A percentile compares a stretch with the other conserved stretches of the same genome.
These are phyloP conservation scores for Penicillium ochrochloron DNA, from an alignment of 495 filamentous ascomycete genomes.

Conservation along the genomic window DNA sequence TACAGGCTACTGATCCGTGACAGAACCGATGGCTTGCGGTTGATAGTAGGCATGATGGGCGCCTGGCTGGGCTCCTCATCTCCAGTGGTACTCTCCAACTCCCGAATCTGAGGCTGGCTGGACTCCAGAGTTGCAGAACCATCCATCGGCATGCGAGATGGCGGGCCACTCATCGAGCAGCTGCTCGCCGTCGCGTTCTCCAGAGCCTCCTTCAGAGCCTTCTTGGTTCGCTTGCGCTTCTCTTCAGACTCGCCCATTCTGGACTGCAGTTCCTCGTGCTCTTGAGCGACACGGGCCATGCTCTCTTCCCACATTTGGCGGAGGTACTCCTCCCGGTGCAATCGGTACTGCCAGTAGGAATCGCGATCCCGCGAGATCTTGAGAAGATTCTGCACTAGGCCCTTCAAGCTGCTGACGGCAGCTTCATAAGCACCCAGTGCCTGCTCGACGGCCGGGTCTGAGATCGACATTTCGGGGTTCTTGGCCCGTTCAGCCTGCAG, in stretches of 20 bases:
- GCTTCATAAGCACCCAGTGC: slow-evolving; percentile 87
- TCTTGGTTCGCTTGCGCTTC: slow-evolving; percentile 87
- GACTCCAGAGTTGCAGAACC: slow-evolving; percentile 22
- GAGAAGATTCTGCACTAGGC: slow-evolving; percentile 82
- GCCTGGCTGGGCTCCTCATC: slow-evolving; percentile 17
- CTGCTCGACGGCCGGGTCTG: slow-evolving; percentile 74
- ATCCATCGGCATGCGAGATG: slow-evolving; percentile 30
- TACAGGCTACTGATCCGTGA: slow-evolving; percentile 58
- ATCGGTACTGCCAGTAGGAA: slow-evolving; percentile 92
- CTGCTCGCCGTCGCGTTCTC: slow-evolving; percentile 59
- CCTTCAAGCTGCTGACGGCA: slow-evolving; percentile 85
- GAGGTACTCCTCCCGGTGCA: slow-evolving; percentile 86
- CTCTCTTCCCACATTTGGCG: slow-evolving; percentile 98
- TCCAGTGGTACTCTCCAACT: slow-evolving; percentile 14
- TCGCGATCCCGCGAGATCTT: slow-evolving; percentile 93
- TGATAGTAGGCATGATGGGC: slow-evolving; percentile 21
- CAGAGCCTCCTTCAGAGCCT: slow-evolving; percentile 84
- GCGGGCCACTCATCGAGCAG: slow-evolving; percentile 43
- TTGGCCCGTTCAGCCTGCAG: slow-evolving; percentile 72
- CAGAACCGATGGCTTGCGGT: slow-evolving; percentile 36
- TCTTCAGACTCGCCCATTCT: slow-evolving; percentile 87
- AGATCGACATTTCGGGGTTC: slow-evolving; percentile 70
- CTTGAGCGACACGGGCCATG: slow-evolving; percentile 90
- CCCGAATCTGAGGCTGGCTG: slow-evolving; percentile 25
- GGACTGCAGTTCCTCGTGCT: slow-evolving; percentile 88